Evolutionary conservation across 2,329 filamentous ascomycete species (phyloP).

Genomic region (Aspergillus luchuensis): DNA sequence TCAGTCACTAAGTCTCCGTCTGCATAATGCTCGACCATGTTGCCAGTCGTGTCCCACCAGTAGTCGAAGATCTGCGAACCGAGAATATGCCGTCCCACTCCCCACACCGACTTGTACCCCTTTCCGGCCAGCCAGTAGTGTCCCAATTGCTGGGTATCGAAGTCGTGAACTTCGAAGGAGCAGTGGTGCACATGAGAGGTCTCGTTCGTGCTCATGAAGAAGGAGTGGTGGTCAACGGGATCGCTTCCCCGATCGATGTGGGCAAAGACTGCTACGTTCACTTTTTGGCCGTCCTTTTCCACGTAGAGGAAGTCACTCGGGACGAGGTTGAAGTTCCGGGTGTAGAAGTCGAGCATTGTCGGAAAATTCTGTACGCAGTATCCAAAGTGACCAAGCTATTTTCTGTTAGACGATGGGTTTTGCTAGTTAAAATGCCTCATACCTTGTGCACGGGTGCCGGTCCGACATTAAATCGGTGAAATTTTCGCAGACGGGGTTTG

Average conservation of each 20-base stretch:
- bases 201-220: slow-evolving; percentile 49
- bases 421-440: not conserved
- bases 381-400: slow-evolving; percentile 33
- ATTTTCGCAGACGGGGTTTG: slow-evolving; percentile 31
- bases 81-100: slow-evolving; percentile 21
- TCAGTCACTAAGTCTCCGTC: slow-evolving; percentile 20
- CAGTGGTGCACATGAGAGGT: slow-evolving; percentile 52
- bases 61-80: slow-evolving; percentile 24
- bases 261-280: slow-evolving; percentile 47
- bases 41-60: slow-evolving; percentile 20
- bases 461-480: slow-evolving; percentile 33
- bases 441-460: slow-evolving; percentile 38
- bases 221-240: slow-evolving; percentile 55
- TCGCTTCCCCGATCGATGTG: slow-evolving; percentile 54
- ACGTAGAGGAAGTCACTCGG: slow-evolving; percentile 35
- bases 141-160: slow-evolving; percentile 55
- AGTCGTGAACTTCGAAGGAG: slow-evolving; percentile 55
- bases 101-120: slow-evolving; percentile 41
- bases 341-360: slow-evolving; percentile 31
- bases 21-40: slow-evolving; percentile 23
- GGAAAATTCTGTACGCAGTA: slow-evolving; percentile 31
- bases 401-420: not conserved
- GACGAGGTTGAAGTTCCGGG: slow-evolving; percentile 33
- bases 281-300: slow-evolving; percentile 20
- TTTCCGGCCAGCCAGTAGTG: slow-evolving; percentile 54